These are phyloP conservation scores for Gossypium rotundifolium DNA, from an alignment of 345 rosid species.

Conservation along the genomic window DNA sequence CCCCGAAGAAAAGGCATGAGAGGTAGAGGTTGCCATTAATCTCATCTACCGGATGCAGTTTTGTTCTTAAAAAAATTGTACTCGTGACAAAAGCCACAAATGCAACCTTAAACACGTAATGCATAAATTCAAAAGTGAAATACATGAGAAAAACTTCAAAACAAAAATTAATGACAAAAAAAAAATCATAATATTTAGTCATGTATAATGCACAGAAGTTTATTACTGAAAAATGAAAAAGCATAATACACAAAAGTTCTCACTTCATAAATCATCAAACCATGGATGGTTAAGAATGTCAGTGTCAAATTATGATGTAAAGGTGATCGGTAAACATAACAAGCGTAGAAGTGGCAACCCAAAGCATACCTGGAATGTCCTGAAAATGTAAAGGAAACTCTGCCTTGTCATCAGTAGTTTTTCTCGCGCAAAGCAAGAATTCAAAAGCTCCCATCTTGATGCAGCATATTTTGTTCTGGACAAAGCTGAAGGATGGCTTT, in stretches of 20 bases:
- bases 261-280: not conserved
- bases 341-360: not conserved
- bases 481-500: slow-evolving; percentile 49
- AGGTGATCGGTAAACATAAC: not conserved
- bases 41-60: slow-evolving; percentile 76
- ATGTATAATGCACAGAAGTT: not conserved
- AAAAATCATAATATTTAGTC: not conserved
- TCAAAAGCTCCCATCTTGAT: slow-evolving; percentile 70
- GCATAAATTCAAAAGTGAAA: slow-evolving; percentile 2
- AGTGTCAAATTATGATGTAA: not conserved
- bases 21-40: slow-evolving; percentile 59
- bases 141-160: not conserved
- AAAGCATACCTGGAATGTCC: slow-evolving; percentile 69
- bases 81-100: slow-evolving; percentile 77
- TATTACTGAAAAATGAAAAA: no score
- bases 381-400: slow-evolving; percentile 64
- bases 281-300: not conserved
- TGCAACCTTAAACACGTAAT: slow-evolving; percentile 48
- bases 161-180: not conserved
- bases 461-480: slow-evolving; percentile 60
- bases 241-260: not conserved
- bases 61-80: slow-evolving; percentile 67
- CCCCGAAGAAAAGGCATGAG: slow-evolving; percentile 75
- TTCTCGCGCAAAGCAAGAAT: slow-evolving; percentile 62
- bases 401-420: slow-evolving; percentile 59